These are phyloP conservation scores for Populus alba DNA, from an alignment of 345 rosid species.

Conservation along the genomic window DNA sequence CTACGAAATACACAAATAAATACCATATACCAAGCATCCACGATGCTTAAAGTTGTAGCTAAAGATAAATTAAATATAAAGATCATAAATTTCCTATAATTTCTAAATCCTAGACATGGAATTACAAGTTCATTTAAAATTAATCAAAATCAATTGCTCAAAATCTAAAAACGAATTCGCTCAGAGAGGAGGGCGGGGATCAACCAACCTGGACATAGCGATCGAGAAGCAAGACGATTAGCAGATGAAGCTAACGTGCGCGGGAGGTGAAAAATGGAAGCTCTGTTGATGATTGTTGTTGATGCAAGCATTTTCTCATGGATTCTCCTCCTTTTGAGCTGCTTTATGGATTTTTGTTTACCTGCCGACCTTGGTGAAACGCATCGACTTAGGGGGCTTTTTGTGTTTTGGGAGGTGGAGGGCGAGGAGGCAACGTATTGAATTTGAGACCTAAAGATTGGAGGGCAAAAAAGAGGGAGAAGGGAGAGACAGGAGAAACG, in stretches of 20 bases:
- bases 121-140: neutral
- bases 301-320: constrained; percentile 51
- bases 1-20: neutral
- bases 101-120: neutral
- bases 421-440: neutral
- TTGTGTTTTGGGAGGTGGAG: neutral
- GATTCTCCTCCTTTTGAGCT: constrained; percentile 9
- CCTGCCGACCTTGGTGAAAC: neutral
- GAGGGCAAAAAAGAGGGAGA: neutral
- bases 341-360: neutral
- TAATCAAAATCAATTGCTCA: neutral
- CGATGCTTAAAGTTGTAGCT: neutral
- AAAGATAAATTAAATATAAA: neutral
- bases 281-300: neutral
- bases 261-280: constrained; percentile 2
- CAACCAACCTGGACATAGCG: constrained; percentile 60
- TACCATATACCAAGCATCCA: neutral
- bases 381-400: neutral
- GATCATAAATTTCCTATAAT: neutral
- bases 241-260: constrained; percentile 20
- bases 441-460: constrained; percentile 1
- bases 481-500: neutral
- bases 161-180: too few relatives aligned
- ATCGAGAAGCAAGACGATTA: neutral
- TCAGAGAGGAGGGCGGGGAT: neutral